A percentile compares a stretch with the other conserved stretches of the same genome.
Conservation (phyloP, 768 basidiomycete species). For the Russula ochroleuca region DNA sequence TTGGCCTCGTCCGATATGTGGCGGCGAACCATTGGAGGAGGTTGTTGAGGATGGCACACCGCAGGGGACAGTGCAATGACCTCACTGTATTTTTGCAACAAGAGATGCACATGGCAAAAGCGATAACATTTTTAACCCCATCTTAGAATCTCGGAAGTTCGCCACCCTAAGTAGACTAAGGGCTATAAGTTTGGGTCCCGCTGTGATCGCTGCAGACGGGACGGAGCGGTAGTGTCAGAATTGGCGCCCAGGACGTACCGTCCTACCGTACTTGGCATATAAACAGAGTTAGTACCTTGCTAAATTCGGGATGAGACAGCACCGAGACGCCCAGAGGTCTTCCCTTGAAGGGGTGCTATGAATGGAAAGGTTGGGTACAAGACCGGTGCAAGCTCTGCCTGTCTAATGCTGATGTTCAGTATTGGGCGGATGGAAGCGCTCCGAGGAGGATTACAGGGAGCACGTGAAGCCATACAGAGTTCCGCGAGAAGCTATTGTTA, state of each 20-base stretch:
- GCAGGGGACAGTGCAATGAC: too few relatives aligned
- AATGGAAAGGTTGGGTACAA: background rate
- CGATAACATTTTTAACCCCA: too few relatives aligned
- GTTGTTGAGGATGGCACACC: too few relatives aligned
- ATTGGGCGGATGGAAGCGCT: background rate
- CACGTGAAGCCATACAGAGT: background rate
- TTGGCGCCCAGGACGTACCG: background rate
- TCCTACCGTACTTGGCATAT: background rate
- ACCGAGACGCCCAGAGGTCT: background rate
- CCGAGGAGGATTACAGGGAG: too few relatives aligned
- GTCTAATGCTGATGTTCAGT: background rate
- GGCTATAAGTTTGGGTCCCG: background rate
- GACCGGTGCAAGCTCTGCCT: background rate
- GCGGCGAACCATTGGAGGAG: too few relatives aligned
- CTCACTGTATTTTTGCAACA: too few relatives aligned
- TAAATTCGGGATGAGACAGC: background rate
- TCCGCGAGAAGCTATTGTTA: background rate
- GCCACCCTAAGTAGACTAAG: too few relatives aligned
- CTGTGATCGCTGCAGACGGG: background rate
- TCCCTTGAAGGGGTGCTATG: background rate
- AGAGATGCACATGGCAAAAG: too few relatives aligned
- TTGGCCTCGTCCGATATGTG: too few relatives aligned
- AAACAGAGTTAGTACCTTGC: slow-evolving; percentile 11
- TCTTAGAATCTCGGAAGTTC: too few relatives aligned
- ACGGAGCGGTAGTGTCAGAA: background rate